These are phyloP conservation scores for Strobilomyces dryophilus DNA, from an alignment of 768 basidiomycete species.

Conservation along the genomic window DNA sequence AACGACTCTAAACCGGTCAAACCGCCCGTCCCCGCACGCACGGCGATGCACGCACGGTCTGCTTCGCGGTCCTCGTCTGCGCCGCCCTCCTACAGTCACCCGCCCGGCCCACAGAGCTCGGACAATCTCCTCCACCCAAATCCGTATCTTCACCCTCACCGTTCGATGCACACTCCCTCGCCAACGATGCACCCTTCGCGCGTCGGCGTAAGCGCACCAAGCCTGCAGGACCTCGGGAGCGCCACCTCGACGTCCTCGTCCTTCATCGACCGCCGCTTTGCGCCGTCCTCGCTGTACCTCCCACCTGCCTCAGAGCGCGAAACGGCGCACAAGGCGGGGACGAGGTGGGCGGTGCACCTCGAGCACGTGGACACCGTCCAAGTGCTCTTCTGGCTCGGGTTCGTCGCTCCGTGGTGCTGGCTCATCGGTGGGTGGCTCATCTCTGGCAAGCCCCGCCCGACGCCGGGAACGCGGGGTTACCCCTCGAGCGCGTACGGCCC, in stretches of 20 bases:
- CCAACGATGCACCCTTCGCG: constrained; percentile 5
- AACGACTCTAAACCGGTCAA: constrained; percentile 7
- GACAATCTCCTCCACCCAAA: constrained; percentile 15
- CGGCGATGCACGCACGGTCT: constrained; percentile 12
- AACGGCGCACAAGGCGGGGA: constrained; percentile 18
- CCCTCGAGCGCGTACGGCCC: background rate
- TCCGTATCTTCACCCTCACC: constrained; percentile 10
- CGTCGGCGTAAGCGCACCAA: constrained; percentile 18
- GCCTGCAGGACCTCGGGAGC: constrained; percentile 24
- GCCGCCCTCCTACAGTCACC: constrained; percentile 25
- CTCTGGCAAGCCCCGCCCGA: constrained; percentile 3
- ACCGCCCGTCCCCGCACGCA: constrained; percentile 20
- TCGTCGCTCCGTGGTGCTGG: constrained; percentile 71
- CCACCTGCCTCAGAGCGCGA: constrained; percentile 32
- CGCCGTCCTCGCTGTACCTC: constrained; percentile 37
- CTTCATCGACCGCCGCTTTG: constrained; percentile 50
- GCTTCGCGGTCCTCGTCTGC: constrained; percentile 16
- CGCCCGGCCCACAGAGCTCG: constrained; percentile 13
- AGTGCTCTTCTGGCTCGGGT: constrained; percentile 74
- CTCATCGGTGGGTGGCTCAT: constrained; percentile 74
- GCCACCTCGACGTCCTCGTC: constrained; percentile 42
- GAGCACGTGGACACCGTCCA: constrained; percentile 36
- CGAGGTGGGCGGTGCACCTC: constrained; percentile 8
- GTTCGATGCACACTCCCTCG: constrained; percentile 11
- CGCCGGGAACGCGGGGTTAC: constrained; percentile 9